Evolutionary conservation across 2,329 filamentous ascomycete species (phyloP), one percentile per base, ranked within the genome.

Genomic region (Westerdykella aurantiaca): DNA sequence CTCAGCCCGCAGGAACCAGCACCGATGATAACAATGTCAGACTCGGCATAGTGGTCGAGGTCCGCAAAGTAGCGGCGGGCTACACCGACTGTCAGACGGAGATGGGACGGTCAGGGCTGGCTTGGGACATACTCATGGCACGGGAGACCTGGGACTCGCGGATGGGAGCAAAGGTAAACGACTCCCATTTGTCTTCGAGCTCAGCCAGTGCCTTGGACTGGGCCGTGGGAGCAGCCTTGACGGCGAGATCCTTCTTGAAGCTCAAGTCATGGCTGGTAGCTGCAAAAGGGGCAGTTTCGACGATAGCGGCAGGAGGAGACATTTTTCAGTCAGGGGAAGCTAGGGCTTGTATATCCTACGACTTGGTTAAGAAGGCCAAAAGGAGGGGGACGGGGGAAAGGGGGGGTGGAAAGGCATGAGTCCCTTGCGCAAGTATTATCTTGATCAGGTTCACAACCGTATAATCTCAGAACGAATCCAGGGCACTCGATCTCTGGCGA

Each of bases 361-460:
- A 55, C 31, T 40, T 46, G 61, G 66, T 60, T 66, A 61, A 57
- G 38, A 22, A 57, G 51, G 29, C 57, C 57, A 47, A 25, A 1
- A 38, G 37, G 17, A 6, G 29, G 39, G 42, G 61, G 58, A 29
- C 9, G 11, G 7, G 66, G 65, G 60, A 67, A 72, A 52, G 71
- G 73, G 17, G 6, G 14, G 74, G n/a, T n/a, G 18, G 18, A 6
- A 78, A 79, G 79, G 87, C 88, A 95, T 94, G 88, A 93, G 41
- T 95, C 85, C 89, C 95, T 93, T 89, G 25, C 89, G 89, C 89
- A 89, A 86, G 88, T 88, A 93, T 93, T 91, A 91, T 90, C 88
- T 86, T 88, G 86, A 90, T 91, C 87, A 91, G 91, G 86, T 91
- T 88, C 74, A n/a, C n/a, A 76, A 84, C 88, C 86, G 87, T 93